Base-by-base conservation (phyloP, 768 basidiomycete genomes). In the Saitozyma podzolica region DNA sequence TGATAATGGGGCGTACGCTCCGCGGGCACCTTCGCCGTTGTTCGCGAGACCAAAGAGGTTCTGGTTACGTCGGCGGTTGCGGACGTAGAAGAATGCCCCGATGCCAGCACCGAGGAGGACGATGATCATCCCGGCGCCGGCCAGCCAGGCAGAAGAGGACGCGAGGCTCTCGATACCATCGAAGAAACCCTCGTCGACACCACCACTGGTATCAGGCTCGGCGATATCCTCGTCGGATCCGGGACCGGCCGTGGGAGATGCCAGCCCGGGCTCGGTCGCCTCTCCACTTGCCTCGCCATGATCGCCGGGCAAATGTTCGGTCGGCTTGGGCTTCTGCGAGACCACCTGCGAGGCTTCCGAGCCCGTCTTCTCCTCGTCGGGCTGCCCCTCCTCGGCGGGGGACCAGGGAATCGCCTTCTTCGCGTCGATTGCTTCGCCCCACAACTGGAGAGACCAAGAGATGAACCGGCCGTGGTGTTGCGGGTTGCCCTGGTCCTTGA, bases 381-480 rank as follows among this genome's bases (percentile, higher is more conserved):
- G 68, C 61, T 75, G 64, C 82, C 72, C 81, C 50, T 79, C 75
- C 50, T 67, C 60, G 29, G 68, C 64, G 20, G 67, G 77, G 8
- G 66, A 69, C 72, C 86, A 95, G 50, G 83, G 83, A 65, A 82
- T 83, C 16, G 87, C 86, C 66, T 85, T 84, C 4, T 84, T 75
- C 1, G 91, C 81, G 77, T 98, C 91, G 54, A 90, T 84, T 29
- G 87, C 83, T 40, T 89, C 87, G 17, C 96, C 96, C 91, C 92
- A 99, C 47, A 99, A 84, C 61, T 88, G 86, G 82, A 97, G 87
- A 58, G 87, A 88, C 95, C 94, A 99, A 16, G 90, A 90, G 43
- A 92, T 83, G 83, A 99, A 92, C 40, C 73, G 74, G 37, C 86
- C 86, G 10, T 84, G 86, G 64, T 84, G 82, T 0, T 80, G 72